A percentile compares a stretch with the other conserved stretches of the same genome.
Evolutionary conservation across 768 basidiomycete species (phyloP).

Genomic region (Rubroboletus satanas): DNA sequence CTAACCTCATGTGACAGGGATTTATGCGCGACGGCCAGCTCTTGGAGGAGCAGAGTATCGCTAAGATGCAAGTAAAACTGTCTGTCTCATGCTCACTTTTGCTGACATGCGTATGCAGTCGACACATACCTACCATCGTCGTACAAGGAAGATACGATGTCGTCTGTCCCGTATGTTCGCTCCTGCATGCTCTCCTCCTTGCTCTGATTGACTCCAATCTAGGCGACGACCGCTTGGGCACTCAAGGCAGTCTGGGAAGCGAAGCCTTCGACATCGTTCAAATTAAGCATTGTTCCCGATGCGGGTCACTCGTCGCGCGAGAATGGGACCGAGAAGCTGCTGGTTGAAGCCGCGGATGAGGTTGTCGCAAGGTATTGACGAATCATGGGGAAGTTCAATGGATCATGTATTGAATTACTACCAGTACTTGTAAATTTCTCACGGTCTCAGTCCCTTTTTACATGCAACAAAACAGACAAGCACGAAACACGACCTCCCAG

Average conservation of each 20-base stretch:
- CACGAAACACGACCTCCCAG: no score
- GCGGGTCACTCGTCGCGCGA: slow-evolving; percentile 88
- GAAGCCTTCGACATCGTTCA: slow-evolving; percentile 36
- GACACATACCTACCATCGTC: slow-evolving; percentile 79
- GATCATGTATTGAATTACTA: background rate
- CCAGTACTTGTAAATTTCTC: no score
- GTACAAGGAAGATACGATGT: slow-evolving; percentile 89
- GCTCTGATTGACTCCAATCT: background rate
- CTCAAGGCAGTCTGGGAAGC: slow-evolving; percentile 85
- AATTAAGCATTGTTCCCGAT: slow-evolving; percentile 69
- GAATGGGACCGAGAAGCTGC: slow-evolving; percentile 58
- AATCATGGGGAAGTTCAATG: background rate
- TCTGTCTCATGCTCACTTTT: background rate
- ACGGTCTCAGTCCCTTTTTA: no score
- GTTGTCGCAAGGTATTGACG: slow-evolving; percentile 23
- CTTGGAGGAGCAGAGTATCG: slow-evolving; percentile 76
- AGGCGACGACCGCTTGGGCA: slow-evolving; percentile 77
- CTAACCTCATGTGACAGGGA: slow-evolving; percentile 42
- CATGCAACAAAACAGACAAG: no score
- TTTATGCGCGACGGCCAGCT: slow-evolving; percentile 89
- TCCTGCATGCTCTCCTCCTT: background rate
- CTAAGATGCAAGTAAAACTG: slow-evolving; percentile 65
- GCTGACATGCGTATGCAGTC: slow-evolving; percentile 41
- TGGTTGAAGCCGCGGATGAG: slow-evolving; percentile 55
- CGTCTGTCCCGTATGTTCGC: slow-evolving; percentile 67